phyloP scores from a whole-genome alignment of 2,329 filamentous ascomycete genomes.

The Tetracladium maxilliforme region DNA sequence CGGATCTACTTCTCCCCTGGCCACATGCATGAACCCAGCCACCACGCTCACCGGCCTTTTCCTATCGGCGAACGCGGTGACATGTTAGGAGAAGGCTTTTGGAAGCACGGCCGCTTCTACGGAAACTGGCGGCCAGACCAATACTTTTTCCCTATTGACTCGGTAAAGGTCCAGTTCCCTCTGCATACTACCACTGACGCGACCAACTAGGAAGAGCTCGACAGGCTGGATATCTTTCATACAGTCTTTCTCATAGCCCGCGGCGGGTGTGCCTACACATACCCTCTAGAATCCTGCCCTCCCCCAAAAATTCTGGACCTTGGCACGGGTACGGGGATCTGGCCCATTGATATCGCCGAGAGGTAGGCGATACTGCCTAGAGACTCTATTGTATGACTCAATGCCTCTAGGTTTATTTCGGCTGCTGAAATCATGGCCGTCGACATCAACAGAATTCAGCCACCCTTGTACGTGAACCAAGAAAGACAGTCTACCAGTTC shows the following conservation, averaged over 20 bases:
- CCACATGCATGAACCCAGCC: too few relatives aligned
- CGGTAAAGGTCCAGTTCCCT: too few relatives aligned
- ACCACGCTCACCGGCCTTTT: too few relatives aligned
- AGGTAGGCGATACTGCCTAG: conserved; percentile 29
- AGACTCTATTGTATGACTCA: conserved; percentile 2
- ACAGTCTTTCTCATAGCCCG: conserved; percentile 58
- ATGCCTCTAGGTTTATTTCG: conserved; percentile 28
- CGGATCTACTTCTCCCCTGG: too few relatives aligned
- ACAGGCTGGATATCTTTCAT: conserved; percentile 71
- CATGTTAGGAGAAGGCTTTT: too few relatives aligned
- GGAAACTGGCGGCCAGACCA: too few relatives aligned
- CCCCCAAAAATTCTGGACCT: conserved; percentile 46
- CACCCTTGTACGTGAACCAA: conserved; percentile 27
- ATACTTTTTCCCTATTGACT: too few relatives aligned
- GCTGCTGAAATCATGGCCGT: conserved; percentile 44
- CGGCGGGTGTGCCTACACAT: conserved; percentile 12
- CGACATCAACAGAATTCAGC: conserved; percentile 48
- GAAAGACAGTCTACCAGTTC: too few relatives aligned
- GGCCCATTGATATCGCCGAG: conserved; percentile 79
- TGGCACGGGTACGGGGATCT: conserved; percentile 82
- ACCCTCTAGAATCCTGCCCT: conserved; percentile 3
- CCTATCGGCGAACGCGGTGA: too few relatives aligned
- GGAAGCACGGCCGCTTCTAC: too few relatives aligned
- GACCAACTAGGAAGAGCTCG: conserved; percentile 62
- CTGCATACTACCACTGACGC: too few relatives aligned